Evolutionary conservation across 1,139 yeast genomes (phyloP).

Genomic region (Debaryomyces sp.): DNA sequence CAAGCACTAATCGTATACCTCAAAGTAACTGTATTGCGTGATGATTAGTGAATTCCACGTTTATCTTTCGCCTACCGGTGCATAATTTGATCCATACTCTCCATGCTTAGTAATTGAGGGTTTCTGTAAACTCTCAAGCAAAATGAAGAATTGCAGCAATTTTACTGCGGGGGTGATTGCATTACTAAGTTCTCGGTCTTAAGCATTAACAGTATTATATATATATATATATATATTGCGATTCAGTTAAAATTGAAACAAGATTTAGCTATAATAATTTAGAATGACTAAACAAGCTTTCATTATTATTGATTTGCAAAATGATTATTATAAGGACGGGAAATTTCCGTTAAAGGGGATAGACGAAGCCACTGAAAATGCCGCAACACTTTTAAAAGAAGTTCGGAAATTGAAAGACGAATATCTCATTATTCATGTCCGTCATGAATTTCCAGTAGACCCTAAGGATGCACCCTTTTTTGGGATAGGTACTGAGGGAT

Average conservation of each 20-base stretch:
- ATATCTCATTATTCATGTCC: conserved; percentile 9
- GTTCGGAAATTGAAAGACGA: not conserved
- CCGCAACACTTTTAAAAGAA: not conserved
- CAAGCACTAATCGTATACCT: no score
- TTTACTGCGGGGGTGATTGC: not conserved
- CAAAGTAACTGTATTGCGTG: no score
- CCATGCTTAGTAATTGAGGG: not conserved
- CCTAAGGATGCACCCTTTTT: conserved; percentile 11
- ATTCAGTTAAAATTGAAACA: not conserved
- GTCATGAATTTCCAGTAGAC: conserved; percentile 11
- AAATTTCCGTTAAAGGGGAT: conserved; percentile 8
- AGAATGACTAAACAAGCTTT: conserved; percentile 9
- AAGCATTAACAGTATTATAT: no score
- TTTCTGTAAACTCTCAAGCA: not conserved
- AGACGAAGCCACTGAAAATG: conserved; percentile 8
- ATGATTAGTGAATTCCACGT: not conserved
- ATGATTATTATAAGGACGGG: conserved; percentile 9
- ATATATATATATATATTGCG: not conserved
- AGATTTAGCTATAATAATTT: not conserved
- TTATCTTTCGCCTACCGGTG: not conserved
- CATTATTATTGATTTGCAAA: conserved; percentile 11
- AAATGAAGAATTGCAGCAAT: not conserved
- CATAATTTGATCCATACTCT: not conserved
- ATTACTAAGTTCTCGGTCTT: not conserved
- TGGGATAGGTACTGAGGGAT: conserved; percentile 10